Evolutionary conservation across 371 early-diverging fungal genomes (phyloP), one percentile per base, ranked within the genome.

Genomic region (Fennellomyces sp.): DNA sequence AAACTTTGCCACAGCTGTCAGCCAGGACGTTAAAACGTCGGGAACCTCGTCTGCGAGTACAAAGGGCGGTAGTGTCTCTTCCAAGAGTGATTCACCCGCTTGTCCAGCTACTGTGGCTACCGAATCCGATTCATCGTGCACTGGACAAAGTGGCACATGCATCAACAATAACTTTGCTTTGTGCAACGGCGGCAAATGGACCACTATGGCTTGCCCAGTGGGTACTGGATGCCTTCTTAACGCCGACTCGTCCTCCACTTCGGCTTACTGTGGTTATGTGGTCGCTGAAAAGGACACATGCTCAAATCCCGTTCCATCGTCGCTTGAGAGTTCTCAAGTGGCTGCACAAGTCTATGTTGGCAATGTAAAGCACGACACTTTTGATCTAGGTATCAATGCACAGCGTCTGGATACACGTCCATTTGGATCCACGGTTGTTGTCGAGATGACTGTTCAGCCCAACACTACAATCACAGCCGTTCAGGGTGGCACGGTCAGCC

Each of bases 1-100:
- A 48, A 60, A 67, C 13, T 74, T 71, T 68, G 71, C 75, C 8
- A 53, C 58, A 27, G 71, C 66, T n/a, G 38, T 78, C 31, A 69
- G 62, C 39, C 17, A 56, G 8, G 50, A 70, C 12, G 69, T 78
- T 5, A n/a, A n/a, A n/a, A n/a, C n/a, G n/a, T n/a, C n/a, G n/a
- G n/a, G n/a, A n/a, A n/a, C n/a, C n/a, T n/a, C n/a, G n/a, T n/a
- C n/a, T n/a, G n/a, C n/a, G n/a, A n/a, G n/a, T n/a, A n/a, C n/a
- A n/a, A n/a, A n/a, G n/a, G n/a, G n/a, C n/a, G n/a, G n/a, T n/a
- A n/a, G n/a, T n/a, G n/a, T n/a, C n/a, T n/a, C n/a, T n/a, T n/a
- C n/a, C n/a, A n/a, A n/a, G n/a, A n/a, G n/a, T n/a, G n/a, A n/a
- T n/a, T n/a, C n/a, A n/a, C n/a, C n/a, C n/a, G n/a, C n/a, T n/a